Evolutionary conservation across 306 rosid genomes (phyloP).

Genomic region (Malus domestica): DNA sequence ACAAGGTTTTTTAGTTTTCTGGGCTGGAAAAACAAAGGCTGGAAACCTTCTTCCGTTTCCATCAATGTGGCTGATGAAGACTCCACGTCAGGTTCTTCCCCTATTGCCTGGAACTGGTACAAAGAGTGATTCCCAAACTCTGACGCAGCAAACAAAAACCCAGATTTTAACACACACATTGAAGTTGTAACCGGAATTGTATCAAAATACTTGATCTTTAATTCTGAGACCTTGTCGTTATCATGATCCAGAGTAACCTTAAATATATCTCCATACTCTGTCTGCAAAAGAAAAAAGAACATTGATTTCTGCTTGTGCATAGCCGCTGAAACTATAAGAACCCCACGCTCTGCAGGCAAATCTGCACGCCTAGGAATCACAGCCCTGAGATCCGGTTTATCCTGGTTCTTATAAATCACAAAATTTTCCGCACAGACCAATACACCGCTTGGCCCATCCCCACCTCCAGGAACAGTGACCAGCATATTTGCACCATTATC

Average conservation of each 20-base stretch:
- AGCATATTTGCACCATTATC: slow-evolving; percentile 92
- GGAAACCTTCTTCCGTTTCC: slow-evolving; percentile 93
- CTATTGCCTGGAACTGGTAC: slow-evolving; percentile 81
- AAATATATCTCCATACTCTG: slow-evolving; percentile 93
- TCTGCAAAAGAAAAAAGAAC: slow-evolving; percentile 92
- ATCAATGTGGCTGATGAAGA: slow-evolving; percentile 70
- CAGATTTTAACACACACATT: slow-evolving; percentile 89
- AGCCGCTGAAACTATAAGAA: slow-evolving; percentile 88
- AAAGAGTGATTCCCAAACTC: slow-evolving; percentile 90
- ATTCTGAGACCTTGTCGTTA: slow-evolving; percentile 62
- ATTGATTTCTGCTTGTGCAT: slow-evolving; percentile 67
- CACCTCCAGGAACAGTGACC: slow-evolving; percentile 96
- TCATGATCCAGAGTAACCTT: slow-evolving; percentile 82
- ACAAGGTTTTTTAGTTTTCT: slow-evolving; percentile 84
- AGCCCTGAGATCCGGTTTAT: slow-evolving; percentile 78
- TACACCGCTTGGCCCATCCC: slow-evolving; percentile 95
- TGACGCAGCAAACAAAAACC: slow-evolving; percentile 84
- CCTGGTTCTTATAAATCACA: slow-evolving; percentile 94
- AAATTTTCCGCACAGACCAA: slow-evolving; percentile 92
- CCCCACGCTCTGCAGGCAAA: slow-evolving; percentile 85
- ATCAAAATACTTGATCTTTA: slow-evolving; percentile 87
- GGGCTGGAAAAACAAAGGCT: slow-evolving; percentile 87
- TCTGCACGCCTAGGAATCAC: slow-evolving; percentile 84
- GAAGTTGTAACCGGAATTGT: slow-evolving; percentile 89
- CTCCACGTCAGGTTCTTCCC: slow-evolving; percentile 93